Evolutionary conservation across 2,329 filamentous ascomycete genomes (phyloP), one percentile per base, ranked within the genome.

Genomic region (Aspergillus aculeatus): DNA sequence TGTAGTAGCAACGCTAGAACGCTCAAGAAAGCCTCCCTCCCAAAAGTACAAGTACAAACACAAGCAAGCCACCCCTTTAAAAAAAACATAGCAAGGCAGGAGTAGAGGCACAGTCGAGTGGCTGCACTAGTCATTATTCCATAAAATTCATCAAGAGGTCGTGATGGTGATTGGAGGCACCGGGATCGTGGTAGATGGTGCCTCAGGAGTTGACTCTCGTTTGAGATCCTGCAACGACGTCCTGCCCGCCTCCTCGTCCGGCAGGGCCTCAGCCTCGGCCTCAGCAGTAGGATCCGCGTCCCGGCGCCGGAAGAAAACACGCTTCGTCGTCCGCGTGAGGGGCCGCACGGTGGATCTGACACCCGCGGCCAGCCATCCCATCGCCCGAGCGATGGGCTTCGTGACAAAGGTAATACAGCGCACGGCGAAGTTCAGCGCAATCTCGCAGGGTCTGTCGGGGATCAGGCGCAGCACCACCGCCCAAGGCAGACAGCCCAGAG

Each of bases 401-500:
- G 89, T 69, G 57, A 83, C 80, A 47, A 82, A 73, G 2, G 83
- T 80, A 47, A 89, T 75, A 59, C 84, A 73, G 48, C 78, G 79
- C 52, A 82, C 74, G 49, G 90, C 71, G 16, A 88, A 77, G 59
- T 75, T 69, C 56, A 81, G 78, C 3, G 77, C 70, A 44, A 76
- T 59, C 1, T 71, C 75, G 51, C 80, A 79, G 47, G 78, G 75
- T 50, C 84, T 81, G 72, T 98, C 93, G 0, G 95, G 95, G 54
- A 98, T 83, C 26, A 91, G 81, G 51, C 95, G 90, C 60, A 98
- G 89, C 32, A 91, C 79, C 24, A 94, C 82, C 60, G 91, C 95
- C 57, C 96, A 82, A 0, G 92, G 91, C 31, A 98, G 86, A 19
- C 94, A 96, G n/a, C 96, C 77, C 65, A 89, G 81, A 32, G 93